phyloP scores from a whole-genome alignment of 2,329 filamentous ascomycete genomes.

The Hansfordia pulvinata region DNA sequence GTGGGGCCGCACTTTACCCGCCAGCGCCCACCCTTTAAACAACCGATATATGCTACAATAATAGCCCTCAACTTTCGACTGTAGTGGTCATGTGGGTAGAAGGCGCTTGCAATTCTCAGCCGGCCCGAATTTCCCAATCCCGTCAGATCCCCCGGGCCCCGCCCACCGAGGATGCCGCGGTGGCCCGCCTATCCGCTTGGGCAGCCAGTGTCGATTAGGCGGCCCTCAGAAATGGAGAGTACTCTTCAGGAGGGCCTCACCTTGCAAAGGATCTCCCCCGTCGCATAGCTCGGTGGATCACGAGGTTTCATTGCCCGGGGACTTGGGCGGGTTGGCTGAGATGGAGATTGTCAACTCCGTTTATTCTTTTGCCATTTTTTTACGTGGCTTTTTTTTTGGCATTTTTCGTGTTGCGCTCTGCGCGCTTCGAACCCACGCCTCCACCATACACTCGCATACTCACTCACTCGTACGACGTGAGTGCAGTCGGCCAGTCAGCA shows the following conservation, averaged over 20 bases:
- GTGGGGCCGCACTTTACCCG: too few species aligned
- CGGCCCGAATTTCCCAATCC: slow-evolving; percentile 36
- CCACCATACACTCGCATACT: too few species aligned
- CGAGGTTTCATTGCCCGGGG: slow-evolving; percentile 48
- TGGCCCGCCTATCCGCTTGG: slow-evolving; percentile 50
- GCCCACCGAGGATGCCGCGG: slow-evolving; percentile 58
- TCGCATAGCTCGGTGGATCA: slow-evolving; percentile 58
- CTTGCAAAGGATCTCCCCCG: slow-evolving; percentile 61
- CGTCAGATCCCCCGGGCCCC: slow-evolving; percentile 39
- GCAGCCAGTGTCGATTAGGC: slow-evolving; percentile 52
- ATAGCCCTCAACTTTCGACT: slow-evolving; percentile 23
- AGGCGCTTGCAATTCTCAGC: slow-evolving; percentile 38
- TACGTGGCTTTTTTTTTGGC: too few species aligned
- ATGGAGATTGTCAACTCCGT: slow-evolving; percentile 38
- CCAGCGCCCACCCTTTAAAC: too few species aligned
- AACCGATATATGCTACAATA: slow-evolving; percentile 4
- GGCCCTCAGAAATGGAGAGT: slow-evolving; percentile 55
- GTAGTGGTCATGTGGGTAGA: slow-evolving; percentile 49
- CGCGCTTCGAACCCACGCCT: too few species aligned
- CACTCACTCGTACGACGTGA: too few species aligned
- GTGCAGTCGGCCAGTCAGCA: too few species aligned
- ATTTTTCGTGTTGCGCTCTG: too few species aligned
- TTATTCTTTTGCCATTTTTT: slow-evolving; percentile 22
- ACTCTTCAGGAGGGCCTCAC: slow-evolving; percentile 60
- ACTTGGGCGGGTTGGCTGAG: slow-evolving; percentile 40